A percentile compares a stretch with the other conserved stretches of the same genome.
Conservation (phyloP, 352 stramenopile species). For the Phytophthora citrophthora region DNA sequence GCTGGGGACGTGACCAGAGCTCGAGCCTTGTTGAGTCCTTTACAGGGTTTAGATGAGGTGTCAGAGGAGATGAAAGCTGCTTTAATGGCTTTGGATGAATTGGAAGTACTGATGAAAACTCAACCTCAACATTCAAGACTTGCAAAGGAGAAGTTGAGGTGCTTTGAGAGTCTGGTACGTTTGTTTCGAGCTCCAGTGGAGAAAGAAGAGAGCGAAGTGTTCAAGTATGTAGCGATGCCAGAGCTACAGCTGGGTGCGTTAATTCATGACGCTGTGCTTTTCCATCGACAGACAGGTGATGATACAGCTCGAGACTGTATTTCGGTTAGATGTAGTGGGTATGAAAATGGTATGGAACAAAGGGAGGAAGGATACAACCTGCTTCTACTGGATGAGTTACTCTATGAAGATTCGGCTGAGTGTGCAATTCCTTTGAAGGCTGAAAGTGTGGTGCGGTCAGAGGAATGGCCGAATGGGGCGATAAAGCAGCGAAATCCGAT, state of each 20-base stretch:
- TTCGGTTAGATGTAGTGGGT: conserved; percentile 19
- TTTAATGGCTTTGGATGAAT: conserved; percentile 38
- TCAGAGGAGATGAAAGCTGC: conserved; percentile 22
- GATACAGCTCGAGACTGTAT: conserved; percentile 33
- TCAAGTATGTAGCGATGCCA: conserved; percentile 57
- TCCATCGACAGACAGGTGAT: conserved; percentile 18
- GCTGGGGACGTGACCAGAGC: conserved; percentile 47
- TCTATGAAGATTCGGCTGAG: neutral
- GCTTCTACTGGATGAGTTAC: conserved; percentile 19
- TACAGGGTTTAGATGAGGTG: conserved; percentile 26
- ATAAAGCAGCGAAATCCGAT: conserved; percentile 30
- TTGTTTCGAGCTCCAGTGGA: conserved; percentile 52
- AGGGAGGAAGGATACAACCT: conserved; percentile 6
- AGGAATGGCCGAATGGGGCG: conserved; percentile 20
- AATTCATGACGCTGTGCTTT: conserved; percentile 45
- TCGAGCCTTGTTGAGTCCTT: conserved; percentile 44
- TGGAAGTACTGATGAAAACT: conserved; percentile 41
- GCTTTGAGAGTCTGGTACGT: conserved; percentile 50
- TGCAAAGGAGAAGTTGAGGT: conserved; percentile 46
- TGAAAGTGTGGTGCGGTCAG: conserved; percentile 17
- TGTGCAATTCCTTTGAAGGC: neutral
- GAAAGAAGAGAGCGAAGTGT: conserved; percentile 38
- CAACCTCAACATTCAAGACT: conserved; percentile 22
- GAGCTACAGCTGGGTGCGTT: conserved; percentile 46
- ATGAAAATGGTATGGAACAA: neutral